Evolutionary conservation across 257 asterid species (phyloP).

Genomic region (Nicotiana tomentosiformis): DNA sequence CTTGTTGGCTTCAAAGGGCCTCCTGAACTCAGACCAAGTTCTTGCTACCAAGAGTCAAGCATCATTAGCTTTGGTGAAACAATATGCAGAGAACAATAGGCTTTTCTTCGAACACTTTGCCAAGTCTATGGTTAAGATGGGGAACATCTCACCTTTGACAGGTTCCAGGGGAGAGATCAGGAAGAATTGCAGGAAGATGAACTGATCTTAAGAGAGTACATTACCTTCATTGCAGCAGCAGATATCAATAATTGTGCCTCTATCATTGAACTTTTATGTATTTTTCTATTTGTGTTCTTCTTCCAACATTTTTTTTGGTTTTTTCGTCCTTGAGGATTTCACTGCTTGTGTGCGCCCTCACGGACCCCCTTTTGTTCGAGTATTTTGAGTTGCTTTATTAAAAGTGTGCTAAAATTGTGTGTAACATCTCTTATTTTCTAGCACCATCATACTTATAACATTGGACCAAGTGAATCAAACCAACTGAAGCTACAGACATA

Average conservation of each 20-base stretch:
- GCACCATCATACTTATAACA: neutral
- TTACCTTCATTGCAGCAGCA: neutral
- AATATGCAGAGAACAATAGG: constrained; percentile 45
- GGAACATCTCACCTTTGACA: constrained; percentile 75
- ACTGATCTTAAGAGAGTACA: constrained; percentile 15
- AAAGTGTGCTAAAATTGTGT: neutral
- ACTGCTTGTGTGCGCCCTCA: neutral
- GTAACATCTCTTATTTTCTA: neutral
- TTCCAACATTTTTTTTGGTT: neutral
- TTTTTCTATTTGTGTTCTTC: neutral
- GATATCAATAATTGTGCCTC: neutral
- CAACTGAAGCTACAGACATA: neutral
- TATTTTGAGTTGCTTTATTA: neutral
- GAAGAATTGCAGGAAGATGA: constrained; percentile 68
- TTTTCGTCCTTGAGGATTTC: neutral
- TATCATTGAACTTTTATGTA: neutral
- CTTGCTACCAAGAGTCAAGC: constrained; percentile 61
- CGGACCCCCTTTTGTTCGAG: neutral
- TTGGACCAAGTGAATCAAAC: neutral
- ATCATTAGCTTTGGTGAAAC: constrained; percentile 60
- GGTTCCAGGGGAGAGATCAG: constrained; percentile 72
- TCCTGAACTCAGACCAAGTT: constrained; percentile 70
- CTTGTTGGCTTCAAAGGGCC: constrained; percentile 62
- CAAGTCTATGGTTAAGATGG: constrained; percentile 78
- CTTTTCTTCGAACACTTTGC: constrained; percentile 79